Evolutionary conservation across 208 protist species (phyloP).

Genomic region (Trypanosoma rangeli): DNA sequence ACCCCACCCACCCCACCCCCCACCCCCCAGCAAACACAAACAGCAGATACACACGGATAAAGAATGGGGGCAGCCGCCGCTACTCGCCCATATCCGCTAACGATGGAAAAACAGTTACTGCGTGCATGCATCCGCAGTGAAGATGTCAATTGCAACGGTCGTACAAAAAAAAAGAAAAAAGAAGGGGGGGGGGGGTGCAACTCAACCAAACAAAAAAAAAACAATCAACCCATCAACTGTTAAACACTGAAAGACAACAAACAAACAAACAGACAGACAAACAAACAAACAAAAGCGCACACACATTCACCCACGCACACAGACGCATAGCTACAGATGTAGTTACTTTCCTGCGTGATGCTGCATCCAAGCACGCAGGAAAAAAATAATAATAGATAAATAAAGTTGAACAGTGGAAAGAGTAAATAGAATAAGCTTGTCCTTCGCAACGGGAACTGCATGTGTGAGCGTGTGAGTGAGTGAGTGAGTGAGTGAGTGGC

Average conservation of each 20-base stretch:
- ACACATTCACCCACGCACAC: background rate
- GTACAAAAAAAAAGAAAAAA: slow-evolving; percentile 13
- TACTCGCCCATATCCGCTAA: too few relatives aligned
- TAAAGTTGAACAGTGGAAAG: too few relatives aligned
- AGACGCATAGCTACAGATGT: background rate
- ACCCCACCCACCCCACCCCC: too few relatives aligned
- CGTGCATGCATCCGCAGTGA: background rate
- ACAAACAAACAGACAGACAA: slow-evolving; percentile 15
- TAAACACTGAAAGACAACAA: too few relatives aligned
- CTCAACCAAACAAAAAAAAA: slow-evolving; percentile 17
- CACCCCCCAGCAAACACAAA: too few relatives aligned
- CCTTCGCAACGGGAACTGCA: too few relatives aligned
- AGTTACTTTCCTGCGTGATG: too few relatives aligned
- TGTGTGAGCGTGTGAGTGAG: too few relatives aligned
- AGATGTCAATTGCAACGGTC: background rate
- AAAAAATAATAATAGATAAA: background rate
- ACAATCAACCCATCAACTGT: background rate
- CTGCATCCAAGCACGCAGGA: background rate
- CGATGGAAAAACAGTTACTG: background rate
- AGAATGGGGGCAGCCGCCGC: too few relatives aligned
- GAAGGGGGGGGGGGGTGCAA: background rate
- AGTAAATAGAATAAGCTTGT: too few relatives aligned
- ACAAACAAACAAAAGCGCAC: background rate
- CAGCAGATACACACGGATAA: too few relatives aligned
- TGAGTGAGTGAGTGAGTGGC: too few relatives aligned